Evolutionary conservation across 768 basidiomycete species (phyloP), one percentile per base, ranked within the genome.

Genomic region (Leccinum variicolor): DNA sequence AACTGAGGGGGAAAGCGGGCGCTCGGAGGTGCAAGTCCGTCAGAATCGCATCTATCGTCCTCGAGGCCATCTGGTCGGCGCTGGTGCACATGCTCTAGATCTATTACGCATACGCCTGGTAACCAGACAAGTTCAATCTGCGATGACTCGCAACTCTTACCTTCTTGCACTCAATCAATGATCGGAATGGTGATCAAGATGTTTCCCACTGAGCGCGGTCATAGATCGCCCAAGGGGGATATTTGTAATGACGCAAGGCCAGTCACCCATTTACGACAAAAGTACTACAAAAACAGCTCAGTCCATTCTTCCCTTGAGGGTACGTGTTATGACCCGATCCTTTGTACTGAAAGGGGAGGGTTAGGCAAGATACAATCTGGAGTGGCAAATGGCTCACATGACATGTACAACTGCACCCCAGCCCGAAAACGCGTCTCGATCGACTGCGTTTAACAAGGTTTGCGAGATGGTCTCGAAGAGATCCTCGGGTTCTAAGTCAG

Each of bases 401-500:
- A 99, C 79, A 79, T 98, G 91, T 39, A 99, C 97, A 54, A 97
- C 75, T 36, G 87, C 93, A 45, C 97, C 97, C 94, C 94, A 98
- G 58, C 97, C 97, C 54, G 94, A 97, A 72, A 85, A 92, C 21
- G 96, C 94, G 74, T 98, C 97, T 49, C 97, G 83, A 70, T 99
- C 97, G 33, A 98, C 88, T 6, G 94, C 91, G 66, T 95, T 98
- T 73, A 98, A 73, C 59, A 99, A 74, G 7, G 94, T 95, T 74
- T 99, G 97, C 28, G 92, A 94, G 67, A 98, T 94, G 2, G 97
- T 98, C 79, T 99, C 97, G 68, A 99, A 99, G 48, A 99, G 77
- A 73, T 98, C 97, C 68, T 98, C 97, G 14, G 95, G 85, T 70
- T 88, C 94, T 72, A 99, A 78, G 73, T 94, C 92, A 9, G 96